Conservation (phyloP, 495 filamentous ascomycete genomes). For the Barbatosphaeria neglecta region DNA sequence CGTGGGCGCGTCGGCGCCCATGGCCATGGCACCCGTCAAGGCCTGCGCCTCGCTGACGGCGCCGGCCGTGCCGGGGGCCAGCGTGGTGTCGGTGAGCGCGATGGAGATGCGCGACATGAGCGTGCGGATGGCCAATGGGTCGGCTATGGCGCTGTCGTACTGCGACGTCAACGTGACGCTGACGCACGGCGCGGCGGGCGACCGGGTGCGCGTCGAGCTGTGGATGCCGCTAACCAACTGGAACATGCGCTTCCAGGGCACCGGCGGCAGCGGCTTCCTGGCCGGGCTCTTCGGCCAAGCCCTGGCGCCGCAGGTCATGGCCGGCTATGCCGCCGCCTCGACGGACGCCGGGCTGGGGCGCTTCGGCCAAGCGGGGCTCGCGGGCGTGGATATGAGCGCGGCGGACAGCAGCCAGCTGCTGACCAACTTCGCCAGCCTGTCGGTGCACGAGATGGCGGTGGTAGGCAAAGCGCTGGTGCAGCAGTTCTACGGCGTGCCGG, state of each 20-base stretch:
- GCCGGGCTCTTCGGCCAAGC: conserved; percentile 6
- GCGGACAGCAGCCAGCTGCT: conserved; percentile 4
- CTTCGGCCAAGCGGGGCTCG: not conserved
- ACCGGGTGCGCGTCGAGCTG: conserved; percentile 35
- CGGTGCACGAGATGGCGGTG: conserved; percentile 13
- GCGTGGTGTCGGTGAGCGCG: conserved; percentile 1
- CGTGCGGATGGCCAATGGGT: not conserved
- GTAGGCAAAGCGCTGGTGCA: conserved; percentile 7
- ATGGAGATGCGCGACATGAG: conserved; percentile 1
- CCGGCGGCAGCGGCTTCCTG: conserved; percentile 41
- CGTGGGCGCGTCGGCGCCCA: no score
- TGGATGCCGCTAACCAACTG: conserved; percentile 44
- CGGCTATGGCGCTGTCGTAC: not conserved
- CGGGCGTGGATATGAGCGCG: not conserved
- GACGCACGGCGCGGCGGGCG: conserved; percentile 27
- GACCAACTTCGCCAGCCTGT: conserved; percentile 22
- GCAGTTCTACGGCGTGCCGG: conserved; percentile 7
- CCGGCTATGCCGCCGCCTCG: conserved; percentile 10
- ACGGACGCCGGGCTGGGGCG: conserved; percentile 17
- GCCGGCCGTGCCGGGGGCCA: conserved; percentile 1
- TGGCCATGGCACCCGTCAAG: not conserved
- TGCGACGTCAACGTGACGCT: conserved; percentile 26
- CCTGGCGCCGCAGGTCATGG: conserved; percentile 1
- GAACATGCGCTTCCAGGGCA: conserved; percentile 43
- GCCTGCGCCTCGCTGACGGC: conserved; percentile 1